phyloP scores from a whole-genome alignment of 192 early-diverging fungal species.

The Rhizophagus prolifer region DNA sequence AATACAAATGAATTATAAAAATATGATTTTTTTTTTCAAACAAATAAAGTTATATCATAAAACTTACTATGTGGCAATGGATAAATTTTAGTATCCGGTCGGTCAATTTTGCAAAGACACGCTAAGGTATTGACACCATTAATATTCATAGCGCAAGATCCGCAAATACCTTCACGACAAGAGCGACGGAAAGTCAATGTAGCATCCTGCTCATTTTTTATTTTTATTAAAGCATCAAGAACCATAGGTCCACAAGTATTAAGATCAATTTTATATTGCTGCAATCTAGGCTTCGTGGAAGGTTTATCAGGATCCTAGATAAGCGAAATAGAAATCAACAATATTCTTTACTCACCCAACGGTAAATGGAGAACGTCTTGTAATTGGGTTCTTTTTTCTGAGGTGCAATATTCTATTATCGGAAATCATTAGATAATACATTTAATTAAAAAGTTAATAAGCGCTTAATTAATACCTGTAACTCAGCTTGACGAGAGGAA shows the following conservation, averaged over 20 bases:
- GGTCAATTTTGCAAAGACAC: slow-evolving; percentile 86
- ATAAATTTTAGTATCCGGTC: slow-evolving; percentile 82
- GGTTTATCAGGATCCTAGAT: slow-evolving; percentile 85
- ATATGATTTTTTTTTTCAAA: slow-evolving; percentile 2
- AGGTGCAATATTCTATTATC: not conserved
- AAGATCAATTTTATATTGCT: slow-evolving; percentile 88
- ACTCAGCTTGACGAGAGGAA: not conserved
- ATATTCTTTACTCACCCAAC: slow-evolving; percentile 71
- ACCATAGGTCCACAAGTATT: slow-evolving; percentile 95
- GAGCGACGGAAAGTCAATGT: slow-evolving; percentile 95
- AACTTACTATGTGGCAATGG: slow-evolving; percentile 88
- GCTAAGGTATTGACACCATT: slow-evolving; percentile 93
- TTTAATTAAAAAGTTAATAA: not conserved
- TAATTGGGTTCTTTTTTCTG: slow-evolving; percentile 25
- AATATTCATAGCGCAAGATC: slow-evolving; percentile 99
- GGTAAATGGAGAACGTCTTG: slow-evolving; percentile 95
- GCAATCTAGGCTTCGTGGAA: slow-evolving; percentile 81
- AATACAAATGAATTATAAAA: not conserved
- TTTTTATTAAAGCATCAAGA: slow-evolving; percentile 93
- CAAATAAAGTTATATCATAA: not conserved
- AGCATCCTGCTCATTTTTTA: slow-evolving; percentile 94
- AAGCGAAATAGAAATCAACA: not conserved
- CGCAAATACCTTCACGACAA: slow-evolving; percentile 97
- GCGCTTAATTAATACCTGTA: not conserved
- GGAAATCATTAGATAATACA: not conserved